Evolutionary conservation across 2,329 filamentous ascomycete genomes (phyloP), one percentile per base, ranked within the genome.

Genomic region (Uncinocarpus reesii): DNA sequence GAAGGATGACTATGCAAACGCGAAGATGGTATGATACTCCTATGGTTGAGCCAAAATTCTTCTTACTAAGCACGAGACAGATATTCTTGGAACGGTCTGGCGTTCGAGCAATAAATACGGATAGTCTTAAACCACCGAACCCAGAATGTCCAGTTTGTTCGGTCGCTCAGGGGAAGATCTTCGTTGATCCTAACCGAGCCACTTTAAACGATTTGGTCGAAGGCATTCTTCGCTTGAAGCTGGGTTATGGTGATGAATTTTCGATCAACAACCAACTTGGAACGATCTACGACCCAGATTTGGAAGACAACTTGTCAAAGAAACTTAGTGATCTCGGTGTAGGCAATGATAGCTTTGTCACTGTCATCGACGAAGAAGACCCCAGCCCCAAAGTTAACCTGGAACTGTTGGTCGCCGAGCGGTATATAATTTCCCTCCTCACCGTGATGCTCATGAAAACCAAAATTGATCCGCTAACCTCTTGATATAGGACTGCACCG

Each of bases 241-340:
- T 95, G 1, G 82, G 82, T 2, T 95, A 92, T 60, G 79, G 81
- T 4, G 81, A 88, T 50, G 88, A 95, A 45, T 79, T 96, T 54
- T 83, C 82, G 2, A 71, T 96, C 50, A 84, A 77, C 60, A 87
- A 78, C 49, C 82, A 87, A 5, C 72, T 77, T 7, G 83, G 83
- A 43, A 73, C 89, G n/a, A 74, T 96, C 35, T 96, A 94, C 58
- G 92, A 96, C 58, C 78, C 82, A 0, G 92, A 96, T 48, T 79
- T 94, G 59, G 86, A 86, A 3, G 86, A 93, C 49, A 93, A 95
- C 58, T 70, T 96, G 1, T 65, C 73, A 1, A 93, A 87, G 70
- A 88, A 84, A 52, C 75, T 98, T 43, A 73, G 67, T 21, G 85
- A 95, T 16, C 74, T 95, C 7, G 85, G 83, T 8, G 78, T 95